A percentile compares a stretch with the other conserved stretches of the same genome.
phyloP scores from a whole-genome alignment of 1,284 basidiomycete genomes.

The Peniophora sp. region DNA sequence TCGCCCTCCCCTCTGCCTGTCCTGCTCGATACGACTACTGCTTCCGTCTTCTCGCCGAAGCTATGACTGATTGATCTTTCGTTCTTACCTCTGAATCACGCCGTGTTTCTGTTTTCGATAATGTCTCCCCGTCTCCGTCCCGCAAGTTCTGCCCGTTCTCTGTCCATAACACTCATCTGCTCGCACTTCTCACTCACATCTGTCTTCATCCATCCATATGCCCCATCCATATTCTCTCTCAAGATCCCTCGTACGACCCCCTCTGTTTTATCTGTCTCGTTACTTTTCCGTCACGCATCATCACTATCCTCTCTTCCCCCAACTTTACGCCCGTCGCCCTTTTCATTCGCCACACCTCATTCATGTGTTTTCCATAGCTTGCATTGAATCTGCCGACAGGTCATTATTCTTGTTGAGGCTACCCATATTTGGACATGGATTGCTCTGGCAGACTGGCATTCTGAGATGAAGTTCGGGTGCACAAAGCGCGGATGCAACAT shows the following conservation, averaged over 20 bases:
- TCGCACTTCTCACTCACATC: slow-evolving; percentile 4
- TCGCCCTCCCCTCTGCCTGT: slow-evolving; percentile 4
- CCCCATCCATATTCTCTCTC: no score
- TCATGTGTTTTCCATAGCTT: slow-evolving; percentile 2
- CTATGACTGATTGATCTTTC: slow-evolving; percentile 5
- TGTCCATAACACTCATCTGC: slow-evolving; percentile 12
- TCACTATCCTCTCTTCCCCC: slow-evolving; percentile 9
- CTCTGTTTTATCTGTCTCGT: no score
- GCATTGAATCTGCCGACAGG: no score
- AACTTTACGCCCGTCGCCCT: slow-evolving; percentile 22
- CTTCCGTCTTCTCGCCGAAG: slow-evolving; percentile 16
- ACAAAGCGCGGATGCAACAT: no score
- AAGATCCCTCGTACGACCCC: no score
- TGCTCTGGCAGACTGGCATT: no score
- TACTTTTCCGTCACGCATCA: no score
- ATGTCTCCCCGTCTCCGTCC: slow-evolving; percentile 27
- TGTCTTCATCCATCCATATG: no score
- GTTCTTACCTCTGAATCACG: slow-evolving; percentile 16
- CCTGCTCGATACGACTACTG: slow-evolving; percentile 24
- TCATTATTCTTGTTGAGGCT: no score
- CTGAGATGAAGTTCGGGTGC: no score
- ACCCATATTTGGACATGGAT: no score
- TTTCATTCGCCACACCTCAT: slow-evolving; percentile 9
- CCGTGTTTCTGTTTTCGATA: slow-evolving; percentile 16
- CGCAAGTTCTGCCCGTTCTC: slow-evolving; percentile 10